Percentiles rank a stretch among this genome's conserved stretches.
These are phyloP conservation scores for Fomes fomentarius DNA, from an alignment of 1,284 basidiomycete genomes.

Conservation along the genomic window DNA sequence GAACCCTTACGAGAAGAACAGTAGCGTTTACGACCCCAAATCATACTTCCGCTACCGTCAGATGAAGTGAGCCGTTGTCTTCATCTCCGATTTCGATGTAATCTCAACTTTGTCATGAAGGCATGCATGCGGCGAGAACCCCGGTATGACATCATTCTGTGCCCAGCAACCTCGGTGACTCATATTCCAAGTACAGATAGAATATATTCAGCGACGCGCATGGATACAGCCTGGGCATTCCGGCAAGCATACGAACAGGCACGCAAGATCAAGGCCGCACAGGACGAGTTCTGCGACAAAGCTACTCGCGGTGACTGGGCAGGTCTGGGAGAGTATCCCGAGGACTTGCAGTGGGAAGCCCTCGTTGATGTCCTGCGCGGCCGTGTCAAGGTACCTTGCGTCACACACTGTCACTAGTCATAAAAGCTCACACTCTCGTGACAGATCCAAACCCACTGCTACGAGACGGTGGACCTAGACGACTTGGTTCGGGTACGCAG, in stretches of 20 bases:
- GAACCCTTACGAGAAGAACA: conserved; percentile 45
- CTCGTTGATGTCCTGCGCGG: conserved; percentile 89
- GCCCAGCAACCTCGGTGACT: too few species aligned
- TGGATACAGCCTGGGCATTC: conserved; percentile 67
- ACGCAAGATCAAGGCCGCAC: conserved; percentile 69
- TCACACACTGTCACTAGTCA: not conserved
- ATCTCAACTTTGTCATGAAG: conserved; percentile 5
- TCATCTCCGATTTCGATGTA: not conserved
- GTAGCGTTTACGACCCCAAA: conserved; percentile 29
- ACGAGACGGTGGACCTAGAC: conserved; percentile 42
- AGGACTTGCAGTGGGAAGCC: conserved; percentile 83
- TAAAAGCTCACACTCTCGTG: not conserved
- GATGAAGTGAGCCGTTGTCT: conserved; percentile 38
- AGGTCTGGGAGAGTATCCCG: conserved; percentile 67
- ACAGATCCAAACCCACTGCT: conserved; percentile 78
- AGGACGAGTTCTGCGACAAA: conserved; percentile 75
- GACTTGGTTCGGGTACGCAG: conserved; percentile 61
- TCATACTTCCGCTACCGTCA: conserved; percentile 48
- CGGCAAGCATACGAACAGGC: conserved; percentile 72
- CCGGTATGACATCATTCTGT: conserved; percentile 24
- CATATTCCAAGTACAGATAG: conserved; percentile 11
- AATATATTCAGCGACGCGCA: conserved; percentile 49
- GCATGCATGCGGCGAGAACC: conserved; percentile 39
- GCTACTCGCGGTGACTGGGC: conserved; percentile 63
- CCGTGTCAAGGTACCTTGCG: conserved; percentile 60